Evolutionary conservation across 495 filamentous ascomycete genomes (phyloP).

Genomic region (Penicillium manginii): DNA sequence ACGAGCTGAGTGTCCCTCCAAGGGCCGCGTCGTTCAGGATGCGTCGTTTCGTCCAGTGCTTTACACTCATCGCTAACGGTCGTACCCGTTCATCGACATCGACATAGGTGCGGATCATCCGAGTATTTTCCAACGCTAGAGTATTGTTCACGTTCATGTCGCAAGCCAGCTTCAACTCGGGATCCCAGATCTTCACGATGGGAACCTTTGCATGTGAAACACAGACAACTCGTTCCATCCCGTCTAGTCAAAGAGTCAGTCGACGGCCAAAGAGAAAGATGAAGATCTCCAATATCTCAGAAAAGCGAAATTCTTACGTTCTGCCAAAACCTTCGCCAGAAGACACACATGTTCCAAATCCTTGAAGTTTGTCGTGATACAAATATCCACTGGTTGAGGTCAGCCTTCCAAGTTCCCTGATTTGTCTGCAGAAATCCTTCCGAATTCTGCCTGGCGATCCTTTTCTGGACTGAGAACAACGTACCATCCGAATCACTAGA

Average conservation of each 20-base stretch:
- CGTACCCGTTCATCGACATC: constrained; percentile 90
- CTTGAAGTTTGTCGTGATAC: constrained; percentile 88
- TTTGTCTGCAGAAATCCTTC: background rate
- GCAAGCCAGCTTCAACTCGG: constrained; percentile 85
- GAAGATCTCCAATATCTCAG: background rate
- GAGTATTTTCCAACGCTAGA: constrained; percentile 89
- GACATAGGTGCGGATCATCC: constrained; percentile 98
- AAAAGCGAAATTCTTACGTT: constrained; percentile 57
- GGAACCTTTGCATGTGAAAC: constrained; percentile 93
- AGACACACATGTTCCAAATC: constrained; percentile 84
- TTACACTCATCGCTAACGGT: constrained; percentile 92
- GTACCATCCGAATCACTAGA: constrained; percentile 96
- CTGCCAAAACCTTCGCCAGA: constrained; percentile 80
- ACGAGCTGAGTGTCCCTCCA: constrained; percentile 94
- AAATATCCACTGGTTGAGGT: constrained; percentile 80
- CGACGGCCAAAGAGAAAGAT: background rate
- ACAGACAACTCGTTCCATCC: constrained; percentile 94
- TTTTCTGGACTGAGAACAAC: constrained; percentile 28
- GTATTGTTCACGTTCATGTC: constrained; percentile 99
- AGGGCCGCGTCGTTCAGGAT: constrained; percentile 93
- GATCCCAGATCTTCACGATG: constrained; percentile 99
- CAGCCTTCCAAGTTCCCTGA: constrained; percentile 15
- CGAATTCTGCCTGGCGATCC: background rate
- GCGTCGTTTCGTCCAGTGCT: constrained; percentile 92
- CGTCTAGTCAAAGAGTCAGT: constrained; percentile 58